Base-by-base conservation (phyloP, 2,329 filamentous ascomycete species). In the Neofusicoccum kwambonambiense region DNA sequence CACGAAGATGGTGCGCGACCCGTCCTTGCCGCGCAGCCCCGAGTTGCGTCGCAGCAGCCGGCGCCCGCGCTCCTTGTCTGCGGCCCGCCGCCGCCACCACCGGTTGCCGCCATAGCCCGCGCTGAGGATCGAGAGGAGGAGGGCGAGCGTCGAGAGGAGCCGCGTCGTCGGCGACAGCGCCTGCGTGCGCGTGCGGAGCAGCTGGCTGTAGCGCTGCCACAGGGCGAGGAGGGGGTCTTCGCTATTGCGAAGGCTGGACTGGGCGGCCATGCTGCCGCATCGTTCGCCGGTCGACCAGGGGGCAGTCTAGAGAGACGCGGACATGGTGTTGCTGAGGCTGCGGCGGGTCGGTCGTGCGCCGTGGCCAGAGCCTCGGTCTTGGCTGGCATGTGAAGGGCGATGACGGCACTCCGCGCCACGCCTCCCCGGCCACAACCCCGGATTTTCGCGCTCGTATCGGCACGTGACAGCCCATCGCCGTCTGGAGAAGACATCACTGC, bases 1-100 rank as follows among this genome's bases (percentile, higher is more conserved):
- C 34, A 99, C 95, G 74, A 95, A 98, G 65, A 99, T 95, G 13
- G 93, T 96, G 64, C 95, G 86, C 56, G 92, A 94, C 57, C 95
- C 95, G 82, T 98, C 95, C 80, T 97, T 97, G 71, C 94, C 92
- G 78, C 91, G 87, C 68, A 98, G 83, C 72, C 93, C 96, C 37
- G 94, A 98, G 78, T 99, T 99, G 66, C 91, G 90, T 65, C 95
- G 87, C 68, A 98, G 82, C 62, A 99, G 84, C 69, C 91, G 90
- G 68, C 87, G 84, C 4, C 93, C 93, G 70, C 93, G 90, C 71
- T 95, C 93, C 69, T 87, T 89, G 78, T 98, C 94, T 68, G 88
- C 88, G 56, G 86, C 87, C 66, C 87, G 84, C 65, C 84, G 87
- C 73, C 85, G 88, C 86, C 91, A 94, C 86, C 90, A 91, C 67